phyloP scores from a whole-genome alignment of 2,329 filamentous ascomycete species.

The Byssochlamys sp. region DNA sequence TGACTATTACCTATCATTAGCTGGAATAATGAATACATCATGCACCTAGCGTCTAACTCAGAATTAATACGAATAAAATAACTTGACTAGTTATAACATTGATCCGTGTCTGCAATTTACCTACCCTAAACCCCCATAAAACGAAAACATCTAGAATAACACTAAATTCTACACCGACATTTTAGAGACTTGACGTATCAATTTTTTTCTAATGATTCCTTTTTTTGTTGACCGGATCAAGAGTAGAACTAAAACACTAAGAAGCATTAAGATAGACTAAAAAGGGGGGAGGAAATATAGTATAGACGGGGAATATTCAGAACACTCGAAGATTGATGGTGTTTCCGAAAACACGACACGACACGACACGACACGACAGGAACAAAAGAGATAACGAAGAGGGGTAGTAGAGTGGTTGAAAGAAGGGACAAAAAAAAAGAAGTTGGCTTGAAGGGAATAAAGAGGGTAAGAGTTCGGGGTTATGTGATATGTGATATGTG shows the following conservation, averaged over 20 bases:
- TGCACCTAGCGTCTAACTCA: no score
- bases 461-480: neutral
- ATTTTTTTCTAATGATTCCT: neutral
- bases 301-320: neutral
- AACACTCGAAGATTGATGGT: neutral
- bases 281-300: neutral
- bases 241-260: neutral
- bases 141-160: no score
- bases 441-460: neutral
- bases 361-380: no score
- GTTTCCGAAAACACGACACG: neutral
- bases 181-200: neutral
- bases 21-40: no score
- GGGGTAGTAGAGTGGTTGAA: neutral
- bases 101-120: no score
- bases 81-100: no score
- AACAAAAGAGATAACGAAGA: neutral
- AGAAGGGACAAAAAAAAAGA: neutral
- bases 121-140: no score
- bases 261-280: neutral
- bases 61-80: no score
- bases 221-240: neutral
- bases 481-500: neutral
- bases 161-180: neutral
- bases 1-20: no score